A percentile compares a stretch with the other conserved stretches of the same genome.
Conservation (phyloP, 306 rosid genomes). For the Cucurbita maxima region DNA sequence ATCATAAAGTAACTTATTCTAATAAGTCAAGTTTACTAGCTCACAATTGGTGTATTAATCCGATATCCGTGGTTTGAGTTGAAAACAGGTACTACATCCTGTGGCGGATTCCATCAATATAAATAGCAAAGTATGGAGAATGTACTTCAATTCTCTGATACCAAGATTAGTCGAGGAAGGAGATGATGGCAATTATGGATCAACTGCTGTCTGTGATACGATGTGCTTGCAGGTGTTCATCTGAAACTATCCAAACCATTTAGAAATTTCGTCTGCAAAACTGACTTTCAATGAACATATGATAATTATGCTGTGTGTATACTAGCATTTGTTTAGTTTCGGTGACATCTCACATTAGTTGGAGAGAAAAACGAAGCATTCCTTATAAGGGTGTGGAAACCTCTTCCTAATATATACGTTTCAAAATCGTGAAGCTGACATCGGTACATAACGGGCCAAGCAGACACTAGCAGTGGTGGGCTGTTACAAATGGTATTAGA, state of each 20-base stretch:
- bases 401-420: too few species aligned
- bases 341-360: too few species aligned
- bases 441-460: too few species aligned
- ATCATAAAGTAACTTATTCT: too few species aligned
- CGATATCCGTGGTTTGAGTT: background rate
- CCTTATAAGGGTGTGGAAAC: too few species aligned
- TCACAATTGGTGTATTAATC: too few species aligned
- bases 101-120: constrained; percentile 58
- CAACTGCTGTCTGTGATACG: constrained; percentile 77
- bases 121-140: constrained; percentile 59
- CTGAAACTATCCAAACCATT: background rate
- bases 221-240: constrained; percentile 79
- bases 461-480: too few species aligned
- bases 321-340: background rate
- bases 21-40: too few species aligned
- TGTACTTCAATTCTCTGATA: constrained; percentile 69
- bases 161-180: constrained; percentile 72
- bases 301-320: background rate
- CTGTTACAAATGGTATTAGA: too few species aligned
- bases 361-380: too few species aligned
- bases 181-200: constrained; percentile 78
- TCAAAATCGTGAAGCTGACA: too few species aligned
- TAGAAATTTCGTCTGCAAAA: background rate
- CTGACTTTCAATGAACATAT: background rate
- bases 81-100: constrained; percentile 69